A percentile compares a stretch with the other conserved stretches of the same genome.
Evolutionary conservation across 2,329 filamentous ascomycete species (phyloP).

Genomic region (Onygenales sp.): DNA sequence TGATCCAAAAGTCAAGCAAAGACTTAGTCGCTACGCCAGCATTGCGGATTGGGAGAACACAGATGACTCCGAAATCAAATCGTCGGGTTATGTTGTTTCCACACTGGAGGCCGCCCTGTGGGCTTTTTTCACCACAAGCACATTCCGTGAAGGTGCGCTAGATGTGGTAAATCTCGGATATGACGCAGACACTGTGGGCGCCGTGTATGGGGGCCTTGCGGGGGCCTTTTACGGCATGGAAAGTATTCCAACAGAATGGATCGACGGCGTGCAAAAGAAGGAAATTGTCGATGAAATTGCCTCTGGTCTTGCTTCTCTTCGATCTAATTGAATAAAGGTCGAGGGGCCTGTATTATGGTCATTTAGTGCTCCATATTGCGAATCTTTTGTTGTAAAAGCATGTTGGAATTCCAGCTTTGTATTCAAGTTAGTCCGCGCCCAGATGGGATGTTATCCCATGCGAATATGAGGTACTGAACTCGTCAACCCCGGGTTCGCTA

Average conservation of each 20-base stretch:
- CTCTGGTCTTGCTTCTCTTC: conserved; percentile 4
- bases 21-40: conserved; percentile 11
- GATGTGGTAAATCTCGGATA: conserved; percentile 34
- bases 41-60: conserved; percentile 20
- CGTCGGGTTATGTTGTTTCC: conserved; percentile 33
- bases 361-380: no score
- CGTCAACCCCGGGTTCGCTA: neutral
- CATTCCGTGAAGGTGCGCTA: conserved; percentile 29
- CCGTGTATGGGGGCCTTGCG: conserved; percentile 36
- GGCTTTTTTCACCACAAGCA: conserved; percentile 31
- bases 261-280: conserved; percentile 18
- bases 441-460: neutral
- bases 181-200: conserved; percentile 37
- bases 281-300: conserved; percentile 14
- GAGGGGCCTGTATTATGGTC: no score
- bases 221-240: conserved; percentile 32
- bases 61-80: conserved; percentile 18
- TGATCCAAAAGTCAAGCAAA: conserved; percentile 10
- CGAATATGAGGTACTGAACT: neutral
- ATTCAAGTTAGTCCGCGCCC: neutral
- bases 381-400: neutral
- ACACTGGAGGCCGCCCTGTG: conserved; percentile 35
- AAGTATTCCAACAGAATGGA: conserved; percentile 23
- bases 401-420: no score
- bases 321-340: neutral